Base-by-base conservation (phyloP, 768 basidiomycete species). In the Xerocomellus amylosporus region DNA sequence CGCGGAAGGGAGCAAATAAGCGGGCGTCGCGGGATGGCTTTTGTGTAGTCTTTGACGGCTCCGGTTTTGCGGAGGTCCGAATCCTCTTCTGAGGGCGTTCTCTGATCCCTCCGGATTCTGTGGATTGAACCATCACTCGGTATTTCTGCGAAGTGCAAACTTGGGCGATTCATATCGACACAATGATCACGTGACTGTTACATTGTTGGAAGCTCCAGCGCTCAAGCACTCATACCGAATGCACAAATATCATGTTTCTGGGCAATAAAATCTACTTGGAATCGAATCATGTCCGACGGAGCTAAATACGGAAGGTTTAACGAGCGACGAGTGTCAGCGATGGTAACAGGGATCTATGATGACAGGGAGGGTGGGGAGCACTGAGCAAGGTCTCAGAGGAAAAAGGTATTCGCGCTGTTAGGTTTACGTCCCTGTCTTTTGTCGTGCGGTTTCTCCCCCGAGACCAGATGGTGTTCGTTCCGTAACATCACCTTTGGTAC, bases 1-100 rank as follows among this genome's bases (percentile, higher is more conserved):
- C 94, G 55, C 97, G 83, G 68, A 98, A 99, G 4, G 97, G 96
- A 5, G 87, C 90, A 67, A 96, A 98, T 39, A 99, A 69, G 33
- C 70, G 70, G 15, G 67, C 65, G n/a, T 66, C 62, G 36, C 52
- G 45, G 12, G 59, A 39, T 22, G 39, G 22, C 31, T 56, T 60
- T 53, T 49, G 49, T 12, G 39, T 19, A 26, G 42, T 34, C 28
- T 57, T 56, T 31, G 54, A 34, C 12, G 38, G 30, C 8, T 41
- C 48, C 8, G 24, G 24, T 44, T 59, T 55, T 19, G 31, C 31
- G 2, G 50, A 57, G 26, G 48, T 62, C 9, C 67, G 59, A 15
- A 47, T 51, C 49, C 44, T 71, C 48, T 71, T 71, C 39, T 58
- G 67, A 5, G 67, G 65, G 2, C 58, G 70, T 53, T 56, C 56